These are phyloP conservation scores for Cladosporium sp. DNA, from an alignment of 2,329 filamentous ascomycete genomes.

Conservation along the genomic window DNA sequence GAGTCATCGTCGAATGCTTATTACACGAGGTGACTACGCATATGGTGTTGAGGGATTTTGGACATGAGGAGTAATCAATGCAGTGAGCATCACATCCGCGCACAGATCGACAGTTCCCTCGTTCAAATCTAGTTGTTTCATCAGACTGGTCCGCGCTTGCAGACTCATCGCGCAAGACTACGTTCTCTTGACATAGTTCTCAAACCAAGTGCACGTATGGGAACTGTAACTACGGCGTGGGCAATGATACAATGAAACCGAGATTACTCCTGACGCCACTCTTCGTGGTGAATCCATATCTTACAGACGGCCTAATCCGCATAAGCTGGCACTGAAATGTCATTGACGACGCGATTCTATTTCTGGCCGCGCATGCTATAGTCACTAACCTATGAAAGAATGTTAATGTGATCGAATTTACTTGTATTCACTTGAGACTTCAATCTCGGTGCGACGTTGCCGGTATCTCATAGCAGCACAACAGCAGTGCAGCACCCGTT, in stretches of 20 bases:
- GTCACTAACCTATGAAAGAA: background rate
- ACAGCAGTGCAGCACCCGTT: background rate
- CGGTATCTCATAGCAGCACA: background rate
- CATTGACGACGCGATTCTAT: background rate
- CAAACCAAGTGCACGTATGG: background rate
- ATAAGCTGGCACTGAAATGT: background rate
- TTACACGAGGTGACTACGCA: too few species aligned
- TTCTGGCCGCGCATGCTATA: background rate
- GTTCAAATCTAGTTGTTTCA: background rate
- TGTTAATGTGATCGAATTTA: background rate
- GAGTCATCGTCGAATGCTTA: too few species aligned
- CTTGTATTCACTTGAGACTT: background rate
- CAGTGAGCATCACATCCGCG: too few species aligned
- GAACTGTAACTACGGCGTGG: background rate
- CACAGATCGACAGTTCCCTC: background rate
- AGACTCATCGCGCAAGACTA: background rate
- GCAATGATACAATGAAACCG: background rate
- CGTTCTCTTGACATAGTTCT: background rate
- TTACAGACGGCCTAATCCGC: background rate
- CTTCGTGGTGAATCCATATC: background rate
- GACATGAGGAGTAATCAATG: too few species aligned
- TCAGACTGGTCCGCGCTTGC: background rate
- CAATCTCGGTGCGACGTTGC: background rate
- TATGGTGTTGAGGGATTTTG: too few species aligned
- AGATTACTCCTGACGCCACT: background rate